A percentile compares a stretch with the other conserved stretches of the same genome.
Conservation (phyloP, 2,329 filamentous ascomycete genomes). For the Aspergillus hiratsukae region DNA sequence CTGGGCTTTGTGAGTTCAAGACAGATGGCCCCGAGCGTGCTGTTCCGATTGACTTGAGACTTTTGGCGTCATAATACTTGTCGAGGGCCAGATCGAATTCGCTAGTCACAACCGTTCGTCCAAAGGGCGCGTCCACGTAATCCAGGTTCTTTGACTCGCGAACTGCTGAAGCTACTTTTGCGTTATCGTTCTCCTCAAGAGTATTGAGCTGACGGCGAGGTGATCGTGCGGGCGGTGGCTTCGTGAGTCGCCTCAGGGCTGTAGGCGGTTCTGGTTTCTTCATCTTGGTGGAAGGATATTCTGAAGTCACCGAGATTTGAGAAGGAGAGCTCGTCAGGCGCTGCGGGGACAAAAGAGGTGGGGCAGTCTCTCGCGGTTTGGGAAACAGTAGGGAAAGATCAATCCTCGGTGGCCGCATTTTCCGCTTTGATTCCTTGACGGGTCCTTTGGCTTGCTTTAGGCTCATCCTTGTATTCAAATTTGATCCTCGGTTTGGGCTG, state of each 20-base stretch:
- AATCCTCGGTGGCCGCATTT: conserved; percentile 36
- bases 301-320: conserved; percentile 32
- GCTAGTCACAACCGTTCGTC: conserved; percentile 28
- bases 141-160: conserved; percentile 18
- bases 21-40: conserved; percentile 22
- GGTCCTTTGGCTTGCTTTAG: conserved; percentile 20
- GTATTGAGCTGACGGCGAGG: conserved; percentile 8
- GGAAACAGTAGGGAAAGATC: conserved; percentile 42
- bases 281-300: conserved; percentile 22
- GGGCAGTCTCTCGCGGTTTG: conserved; percentile 29
- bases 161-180: conserved; percentile 12
- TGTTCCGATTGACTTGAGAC: conserved; percentile 5
- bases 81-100: conserved; percentile 32
- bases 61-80: conserved; percentile 20
- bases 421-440: conserved; percentile 35
- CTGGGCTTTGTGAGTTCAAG: conserved; percentile 20
- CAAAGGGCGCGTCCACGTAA: conserved; percentile 23
- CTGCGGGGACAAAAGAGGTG: conserved; percentile 39
- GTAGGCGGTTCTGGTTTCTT: conserved; percentile 16
- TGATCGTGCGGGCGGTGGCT: conserved; percentile 16
- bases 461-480: conserved; percentile 18
- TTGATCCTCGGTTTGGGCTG: conserved; percentile 10
- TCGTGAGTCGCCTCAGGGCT: conserved; percentile 25
- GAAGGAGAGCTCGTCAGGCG: conserved; percentile 39
- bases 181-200: conserved; percentile 13